Conservation (phyloP, 2,329 filamentous ascomycete species). For the Aspergillus arachidicola region DNA sequence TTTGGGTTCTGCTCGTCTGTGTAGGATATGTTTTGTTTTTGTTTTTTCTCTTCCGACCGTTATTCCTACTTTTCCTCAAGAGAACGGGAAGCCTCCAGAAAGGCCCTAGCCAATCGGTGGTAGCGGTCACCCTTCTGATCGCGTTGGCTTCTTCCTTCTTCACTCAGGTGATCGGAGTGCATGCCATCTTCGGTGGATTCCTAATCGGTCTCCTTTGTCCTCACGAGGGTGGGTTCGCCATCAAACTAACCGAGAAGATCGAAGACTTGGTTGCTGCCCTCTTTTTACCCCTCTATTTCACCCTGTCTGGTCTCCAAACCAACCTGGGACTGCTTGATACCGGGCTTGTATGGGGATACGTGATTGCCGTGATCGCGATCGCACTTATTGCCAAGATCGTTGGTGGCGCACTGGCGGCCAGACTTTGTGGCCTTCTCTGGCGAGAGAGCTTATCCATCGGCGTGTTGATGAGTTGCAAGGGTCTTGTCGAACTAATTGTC, state of each 20-base stretch:
- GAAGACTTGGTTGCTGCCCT: constrained; percentile 85
- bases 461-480: constrained; percentile 93
- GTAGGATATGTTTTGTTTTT: constrained; percentile 77
- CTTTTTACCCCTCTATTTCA: constrained; percentile 90
- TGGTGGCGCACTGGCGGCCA: constrained; percentile 78
- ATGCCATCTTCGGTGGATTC: constrained; percentile 93
- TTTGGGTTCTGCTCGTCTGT: constrained; percentile 79
- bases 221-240: constrained; percentile 85
- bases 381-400: constrained; percentile 85
- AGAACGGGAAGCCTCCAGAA: constrained; percentile 79
- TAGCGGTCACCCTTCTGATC: constrained; percentile 79
- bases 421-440: constrained; percentile 78
- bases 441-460: constrained; percentile 87
- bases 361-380: constrained; percentile 76
- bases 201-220: constrained; percentile 87
- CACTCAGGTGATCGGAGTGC: constrained; percentile 86
- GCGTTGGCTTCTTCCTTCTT: constrained; percentile 82
- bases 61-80: constrained; percentile 73
- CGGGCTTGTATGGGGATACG: constrained; percentile 86
- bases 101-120: constrained; percentile 82
- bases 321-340: constrained; percentile 80
- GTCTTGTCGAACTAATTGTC: constrained; percentile 92
- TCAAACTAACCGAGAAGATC: constrained; percentile 90
- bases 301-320: constrained; percentile 85
- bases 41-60: constrained; percentile 70